Percentiles rank a stretch among this genome's conserved stretches.
Evolutionary conservation across 805 yeast species (phyloP).

Genomic region (Zygosaccharomyces siamensis): DNA sequence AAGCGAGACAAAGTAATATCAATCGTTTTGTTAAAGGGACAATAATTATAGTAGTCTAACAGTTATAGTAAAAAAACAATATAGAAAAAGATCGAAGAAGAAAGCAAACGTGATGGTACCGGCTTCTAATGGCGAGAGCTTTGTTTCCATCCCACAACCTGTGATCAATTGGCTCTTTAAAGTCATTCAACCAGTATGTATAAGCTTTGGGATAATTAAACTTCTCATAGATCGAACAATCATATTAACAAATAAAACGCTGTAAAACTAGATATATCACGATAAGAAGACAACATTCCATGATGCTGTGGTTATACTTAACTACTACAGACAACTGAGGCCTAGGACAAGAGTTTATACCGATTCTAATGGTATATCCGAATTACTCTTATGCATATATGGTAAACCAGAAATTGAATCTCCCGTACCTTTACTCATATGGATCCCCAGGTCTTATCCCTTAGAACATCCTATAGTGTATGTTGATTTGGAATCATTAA

Average conservation of each 20-base stretch:
- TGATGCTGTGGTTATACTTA: constrained; percentile 47
- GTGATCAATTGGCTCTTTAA: constrained; percentile 55
- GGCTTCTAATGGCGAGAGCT: not conserved
- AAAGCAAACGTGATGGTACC: not conserved
- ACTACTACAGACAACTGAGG: constrained; percentile 50
- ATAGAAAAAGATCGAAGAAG: not conserved
- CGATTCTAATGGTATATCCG: constrained; percentile 51
- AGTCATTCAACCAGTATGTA: constrained; percentile 46
- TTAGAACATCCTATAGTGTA: constrained; percentile 59
- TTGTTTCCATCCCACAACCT: constrained; percentile 10
- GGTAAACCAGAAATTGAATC: constrained; percentile 43
- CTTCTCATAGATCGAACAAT: not conserved
- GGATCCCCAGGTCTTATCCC: constrained; percentile 78
- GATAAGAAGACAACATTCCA: constrained; percentile 57
- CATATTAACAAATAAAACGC: not conserved
- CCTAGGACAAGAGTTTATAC: constrained; percentile 68
- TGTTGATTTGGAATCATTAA: constrained; percentile 48
- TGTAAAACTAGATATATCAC: constrained; percentile 43
- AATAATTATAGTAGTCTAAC: not conserved
- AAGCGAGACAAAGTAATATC: constrained; percentile 1
- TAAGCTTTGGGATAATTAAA: not conserved
- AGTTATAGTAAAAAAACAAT: not conserved
- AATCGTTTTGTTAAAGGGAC: not conserved
- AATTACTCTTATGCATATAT: constrained; percentile 56
- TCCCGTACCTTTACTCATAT: constrained; percentile 59